Evolutionary conservation across 2,329 filamentous ascomycete species (phyloP).

Genomic region (Aspergillus sp.): DNA sequence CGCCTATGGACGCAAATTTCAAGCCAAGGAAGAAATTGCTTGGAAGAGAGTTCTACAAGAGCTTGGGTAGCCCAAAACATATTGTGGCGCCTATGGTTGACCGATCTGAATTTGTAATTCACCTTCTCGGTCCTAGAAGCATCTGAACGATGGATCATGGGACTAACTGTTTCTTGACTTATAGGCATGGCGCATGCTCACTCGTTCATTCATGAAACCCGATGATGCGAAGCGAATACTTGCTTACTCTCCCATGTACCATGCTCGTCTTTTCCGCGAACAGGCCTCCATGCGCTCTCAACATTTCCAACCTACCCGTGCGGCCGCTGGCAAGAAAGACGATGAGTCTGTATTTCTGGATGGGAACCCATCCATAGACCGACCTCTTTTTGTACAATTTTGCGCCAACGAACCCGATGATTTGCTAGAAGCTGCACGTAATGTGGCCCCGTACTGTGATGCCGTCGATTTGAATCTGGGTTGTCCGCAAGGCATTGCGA

Average conservation of each 20-base stretch:
- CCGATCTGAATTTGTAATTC: constrained; percentile 86
- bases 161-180: constrained; percentile 2
- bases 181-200: constrained; percentile 92
- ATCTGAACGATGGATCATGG: too few relatives aligned
- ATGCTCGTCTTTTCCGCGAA: constrained; percentile 79
- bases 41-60: constrained; percentile 88
- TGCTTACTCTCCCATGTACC: constrained; percentile 93
- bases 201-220: constrained; percentile 77
- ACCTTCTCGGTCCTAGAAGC: constrained; percentile 1
- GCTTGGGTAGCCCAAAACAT: constrained; percentile 81
- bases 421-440: constrained; percentile 56
- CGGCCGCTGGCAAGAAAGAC: constrained; percentile 18
- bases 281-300: constrained; percentile 65
- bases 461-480: constrained; percentile 93
- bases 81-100: constrained; percentile 97
- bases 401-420: constrained; percentile 52
- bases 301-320: constrained; percentile 65
- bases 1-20: constrained; percentile 8
- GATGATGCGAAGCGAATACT: constrained; percentile 59
- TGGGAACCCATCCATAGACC: constrained; percentile 74
- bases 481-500: constrained; percentile 91
- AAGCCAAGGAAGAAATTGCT: constrained; percentile 53
- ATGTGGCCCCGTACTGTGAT: constrained; percentile 81
- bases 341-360: constrained; percentile 57
- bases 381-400: constrained; percentile 92